Evolutionary conservation across 768 basidiomycete genomes (phyloP).

Genomic region (Serendipita sp.): DNA sequence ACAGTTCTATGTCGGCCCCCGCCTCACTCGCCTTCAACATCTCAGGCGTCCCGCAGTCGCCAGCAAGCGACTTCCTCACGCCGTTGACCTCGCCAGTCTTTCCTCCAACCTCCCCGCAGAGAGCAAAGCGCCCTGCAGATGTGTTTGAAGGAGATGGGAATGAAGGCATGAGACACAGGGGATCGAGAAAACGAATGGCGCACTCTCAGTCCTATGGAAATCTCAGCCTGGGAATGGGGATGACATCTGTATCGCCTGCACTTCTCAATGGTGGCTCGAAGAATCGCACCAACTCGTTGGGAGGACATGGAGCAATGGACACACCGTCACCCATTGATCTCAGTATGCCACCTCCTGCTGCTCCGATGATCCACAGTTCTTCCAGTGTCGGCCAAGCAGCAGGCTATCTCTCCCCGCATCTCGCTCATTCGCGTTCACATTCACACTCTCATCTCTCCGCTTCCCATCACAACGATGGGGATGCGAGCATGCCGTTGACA

Average conservation of each 20-base stretch:
- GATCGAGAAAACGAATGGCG: background rate
- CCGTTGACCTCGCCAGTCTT: background rate
- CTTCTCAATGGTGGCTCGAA: conserved; percentile 48
- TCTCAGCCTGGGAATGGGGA: background rate
- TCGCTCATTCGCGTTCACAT: background rate
- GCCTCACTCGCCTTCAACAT: conserved; percentile 56
- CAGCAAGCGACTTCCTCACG: conserved; percentile 1
- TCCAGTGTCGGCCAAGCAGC: conserved; percentile 2
- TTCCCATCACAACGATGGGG: background rate
- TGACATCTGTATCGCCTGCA: conserved; percentile 23
- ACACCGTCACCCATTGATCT: conserved; percentile 80
- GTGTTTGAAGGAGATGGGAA: background rate
- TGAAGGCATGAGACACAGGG: background rate
- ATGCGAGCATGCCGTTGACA: conserved; percentile 5
- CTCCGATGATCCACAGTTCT: conserved; percentile 20
- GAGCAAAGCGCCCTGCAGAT: background rate
- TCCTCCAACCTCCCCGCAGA: background rate
- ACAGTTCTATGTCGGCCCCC: conserved; percentile 41
- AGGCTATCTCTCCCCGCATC: background rate
- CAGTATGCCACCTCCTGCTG: conserved; percentile 75
- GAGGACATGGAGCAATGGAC: conserved; percentile 23
- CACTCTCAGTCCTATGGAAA: background rate
- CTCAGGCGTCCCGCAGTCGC: conserved; percentile 12
- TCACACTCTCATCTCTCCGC: background rate
- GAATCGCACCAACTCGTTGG: conserved; percentile 11